Conservation (phyloP, 345 rosid species). For the Salix arbutifolia region DNA sequence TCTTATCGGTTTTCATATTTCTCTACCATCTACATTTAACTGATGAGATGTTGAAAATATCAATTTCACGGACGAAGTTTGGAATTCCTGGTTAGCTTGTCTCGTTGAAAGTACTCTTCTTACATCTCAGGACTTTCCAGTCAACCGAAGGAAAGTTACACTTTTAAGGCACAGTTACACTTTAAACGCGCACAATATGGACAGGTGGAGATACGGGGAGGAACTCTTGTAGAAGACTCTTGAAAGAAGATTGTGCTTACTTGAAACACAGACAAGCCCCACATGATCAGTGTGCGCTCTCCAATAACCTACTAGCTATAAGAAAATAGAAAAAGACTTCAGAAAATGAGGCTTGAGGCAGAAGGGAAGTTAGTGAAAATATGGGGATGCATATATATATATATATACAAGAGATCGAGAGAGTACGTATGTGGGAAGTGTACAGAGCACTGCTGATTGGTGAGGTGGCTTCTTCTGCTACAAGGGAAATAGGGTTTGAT, state of each 20-base stretch:
- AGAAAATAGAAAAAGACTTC: background rate
- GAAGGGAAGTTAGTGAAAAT: slow-evolving; percentile 29
- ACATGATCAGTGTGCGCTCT: background rate
- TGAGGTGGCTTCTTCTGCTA: slow-evolving; percentile 55
- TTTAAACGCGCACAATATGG: slow-evolving; percentile 41
- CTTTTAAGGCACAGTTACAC: slow-evolving; percentile 20
- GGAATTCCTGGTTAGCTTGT: background rate
- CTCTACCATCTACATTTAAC: too few relatives aligned
- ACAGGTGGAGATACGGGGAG: slow-evolving; percentile 15
- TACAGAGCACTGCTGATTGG: slow-evolving; percentile 49
- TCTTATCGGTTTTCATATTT: background rate
- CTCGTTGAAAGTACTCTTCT: background rate
- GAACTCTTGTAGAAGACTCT: slow-evolving; percentile 18
- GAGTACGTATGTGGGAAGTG: slow-evolving; percentile 33
- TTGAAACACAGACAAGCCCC: slow-evolving; percentile 19
- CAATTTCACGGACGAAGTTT: background rate
- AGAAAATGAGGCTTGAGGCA: slow-evolving; percentile 24
- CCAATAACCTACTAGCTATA: background rate
- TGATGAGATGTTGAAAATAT: background rate
- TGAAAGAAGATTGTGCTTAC: slow-evolving; percentile 9
- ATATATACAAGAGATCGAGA: background rate
- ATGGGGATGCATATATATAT: background rate
- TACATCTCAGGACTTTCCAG: background rate
- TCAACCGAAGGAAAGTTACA: slow-evolving; percentile 5
- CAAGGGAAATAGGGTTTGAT: slow-evolving; percentile 43